Evolutionary conservation across 2,329 filamentous ascomycete genomes (phyloP), one percentile per base, ranked within the genome.

Genomic region (Aspergillus sp.): DNA sequence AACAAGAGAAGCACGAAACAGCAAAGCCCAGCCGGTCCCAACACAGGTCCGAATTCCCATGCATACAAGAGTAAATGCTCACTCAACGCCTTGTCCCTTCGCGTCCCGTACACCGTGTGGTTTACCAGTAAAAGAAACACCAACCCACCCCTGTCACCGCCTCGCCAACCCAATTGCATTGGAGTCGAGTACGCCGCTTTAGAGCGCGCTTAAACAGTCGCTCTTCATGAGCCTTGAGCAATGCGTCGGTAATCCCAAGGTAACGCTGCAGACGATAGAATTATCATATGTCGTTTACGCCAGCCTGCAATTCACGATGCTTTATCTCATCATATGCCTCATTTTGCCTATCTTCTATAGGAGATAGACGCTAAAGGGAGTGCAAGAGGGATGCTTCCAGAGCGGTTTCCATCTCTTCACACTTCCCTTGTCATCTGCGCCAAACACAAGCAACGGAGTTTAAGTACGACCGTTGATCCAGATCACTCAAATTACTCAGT

Each of bases 401-500:
- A 11, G 41, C 42, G 21, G 39, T 36, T 48, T 42, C 57, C 51
- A 59, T 44, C 57, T 48, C 30, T 55, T 8, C 32, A 5, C 32
- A 27, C 23, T 55, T 42, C 41, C 30, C 30, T 44, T n/a, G 17
- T 32, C n/a, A 25, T 42, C 39, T 39, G 42, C 19, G 52, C 23
- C 15, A 38, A 27, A 42, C 53, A 54, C 42, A 58, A 44, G n/a
- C 25, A 30, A 50, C 47, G 47, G 25, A 11, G 25, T 32, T 50
- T 10, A 17, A 32, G n/a, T 27, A 50, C 32, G 47, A 10, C 47
- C 47, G 25, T 32, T 50, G 30, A 19, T 17, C 17, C 7, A 38
- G 27, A n/a, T 50, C 44, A 19, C 13, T 25, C 32, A 49, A 44
- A 13, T 11, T 11, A 44, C 58, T 69, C 66, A 70, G 39, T 73